Evolutionary conservation across 2,329 filamentous ascomycete genomes (phyloP), one percentile per base, ranked within the genome.

Genomic region (Graphilbum fragrans): DNA sequence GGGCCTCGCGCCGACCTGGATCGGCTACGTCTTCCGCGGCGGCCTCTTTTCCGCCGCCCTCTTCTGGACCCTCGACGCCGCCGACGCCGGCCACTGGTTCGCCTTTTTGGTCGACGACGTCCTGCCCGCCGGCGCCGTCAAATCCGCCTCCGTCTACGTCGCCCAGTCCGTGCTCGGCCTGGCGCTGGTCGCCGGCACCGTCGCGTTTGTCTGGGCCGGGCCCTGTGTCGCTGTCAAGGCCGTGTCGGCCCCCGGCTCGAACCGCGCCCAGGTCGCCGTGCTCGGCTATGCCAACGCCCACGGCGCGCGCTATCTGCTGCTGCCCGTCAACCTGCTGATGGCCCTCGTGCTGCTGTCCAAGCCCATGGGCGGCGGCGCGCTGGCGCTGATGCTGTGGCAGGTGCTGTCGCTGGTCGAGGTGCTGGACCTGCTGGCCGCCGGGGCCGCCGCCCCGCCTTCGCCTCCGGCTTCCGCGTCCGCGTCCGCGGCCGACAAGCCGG

Each of bases 271-370:
- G 49, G 77, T 95, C 45, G 84, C 82, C 25, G 82, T 95, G 45
- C 72, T 94, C 17, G 92, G 92, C 35, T 96, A 93, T 61, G 84
- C 82, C 48, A 98, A 98, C 55, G 77, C 86, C n/a, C 81, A 94
- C 54, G 92, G 92, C 44, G 82, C 86, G 1, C 82, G 90, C 22
- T 96, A 93, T 61, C 80, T 94, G 50, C 68, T 96, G 27, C 72
- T 96, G 7, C 74, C 87, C 3, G 68, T 86, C 49, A 86, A 88
- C 55, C 78, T 93, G 59, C 70, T 86, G 21, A 70, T 85, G 9
- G 82, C 79, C 1, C 76, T 87, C 43, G 74, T 86, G 41, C 70
- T 95, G 8, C 71, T 96, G 21, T 83, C 90, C 48, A 96, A 96
- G 58, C 92, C 92, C 16, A 93, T 98, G 85, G 92, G 92, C 39